phyloP scores from a whole-genome alignment of 306 rosid species.

The Potentilla sterilis region DNA sequence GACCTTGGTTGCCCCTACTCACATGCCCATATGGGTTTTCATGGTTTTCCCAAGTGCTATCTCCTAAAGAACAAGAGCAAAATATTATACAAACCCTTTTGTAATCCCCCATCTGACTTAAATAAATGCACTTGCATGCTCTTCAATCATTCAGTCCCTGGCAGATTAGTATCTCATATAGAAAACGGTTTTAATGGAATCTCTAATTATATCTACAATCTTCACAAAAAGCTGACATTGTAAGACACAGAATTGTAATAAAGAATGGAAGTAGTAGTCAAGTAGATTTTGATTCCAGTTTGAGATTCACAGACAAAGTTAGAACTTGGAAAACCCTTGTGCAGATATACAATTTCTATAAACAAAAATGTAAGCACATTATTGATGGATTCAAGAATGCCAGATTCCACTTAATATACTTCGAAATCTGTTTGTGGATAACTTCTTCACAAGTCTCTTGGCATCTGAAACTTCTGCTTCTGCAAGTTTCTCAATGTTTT shows the following conservation, averaged over 20 bases:
- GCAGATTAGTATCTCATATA: constrained; percentile 19
- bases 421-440: constrained; percentile 70
- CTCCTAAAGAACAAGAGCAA: constrained; percentile 14
- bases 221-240: constrained; percentile 29
- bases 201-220: constrained; percentile 37
- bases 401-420: constrained; percentile 74
- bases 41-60: constrained; percentile 49
- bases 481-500: constrained; percentile 81
- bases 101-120: constrained; percentile 20
- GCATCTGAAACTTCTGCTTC: constrained; percentile 80
- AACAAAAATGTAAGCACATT: constrained; percentile 22
- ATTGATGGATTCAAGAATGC: constrained; percentile 57
- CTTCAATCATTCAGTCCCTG: constrained; percentile 16
- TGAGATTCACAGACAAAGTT: constrained; percentile 15
- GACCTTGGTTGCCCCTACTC: constrained; percentile 38
- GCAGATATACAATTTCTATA: constrained; percentile 56
- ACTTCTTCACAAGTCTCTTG: constrained; percentile 75
- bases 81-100: constrained; percentile 10
- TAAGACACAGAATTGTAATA: constrained; percentile 3
- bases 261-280: neutral
- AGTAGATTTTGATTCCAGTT: constrained; percentile 3
- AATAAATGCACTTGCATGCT: constrained; percentile 39
- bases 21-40: constrained; percentile 37
- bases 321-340: constrained; percentile 29
- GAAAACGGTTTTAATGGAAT: constrained; percentile 29